Evolutionary conservation across 2,329 filamentous ascomycete species (phyloP).

Genomic region (Fusarium brevicatenulatum): DNA sequence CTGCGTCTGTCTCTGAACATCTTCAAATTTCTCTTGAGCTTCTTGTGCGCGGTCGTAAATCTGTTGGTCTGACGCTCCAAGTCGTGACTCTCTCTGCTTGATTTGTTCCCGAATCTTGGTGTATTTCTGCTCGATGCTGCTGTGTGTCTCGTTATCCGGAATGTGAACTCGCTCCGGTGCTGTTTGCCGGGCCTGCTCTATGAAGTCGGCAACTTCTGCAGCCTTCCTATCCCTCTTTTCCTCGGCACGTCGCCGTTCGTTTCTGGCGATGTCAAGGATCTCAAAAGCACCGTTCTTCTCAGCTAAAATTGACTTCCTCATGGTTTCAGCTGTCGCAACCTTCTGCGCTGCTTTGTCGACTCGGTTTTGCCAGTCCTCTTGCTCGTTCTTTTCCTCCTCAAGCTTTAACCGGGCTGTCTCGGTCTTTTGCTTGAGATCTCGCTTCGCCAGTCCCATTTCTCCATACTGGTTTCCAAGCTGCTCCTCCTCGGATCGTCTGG

Average conservation of each 20-base stretch:
- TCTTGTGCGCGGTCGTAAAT: conserved; percentile 63
- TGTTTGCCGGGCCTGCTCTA: conserved; percentile 62
- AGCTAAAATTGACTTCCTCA: conserved; percentile 63
- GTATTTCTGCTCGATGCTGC: conserved; percentile 65
- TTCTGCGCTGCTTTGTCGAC: conserved; percentile 68
- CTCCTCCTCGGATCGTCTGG: conserved; percentile 60
- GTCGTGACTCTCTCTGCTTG: conserved; percentile 62
- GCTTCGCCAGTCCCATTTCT: conserved; percentile 59
- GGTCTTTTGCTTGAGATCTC: conserved; percentile 56
- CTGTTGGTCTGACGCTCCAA: conserved; percentile 73
- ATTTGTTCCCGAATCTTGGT: conserved; percentile 67
- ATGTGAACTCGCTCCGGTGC: conserved; percentile 68
- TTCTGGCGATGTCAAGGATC: conserved; percentile 59
- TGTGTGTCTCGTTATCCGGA: conserved; percentile 70
- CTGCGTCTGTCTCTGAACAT: conserved; percentile 55
- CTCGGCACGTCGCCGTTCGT: conserved; percentile 57
- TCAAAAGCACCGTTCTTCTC: conserved; percentile 72
- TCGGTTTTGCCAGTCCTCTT: conserved; percentile 55
- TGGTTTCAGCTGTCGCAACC: conserved; percentile 57
- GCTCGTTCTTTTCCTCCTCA: conserved; percentile 48
- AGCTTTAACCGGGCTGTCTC: conserved; percentile 54
- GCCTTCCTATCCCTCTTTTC: conserved; percentile 59
- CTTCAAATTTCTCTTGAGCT: conserved; percentile 55
- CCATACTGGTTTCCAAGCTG: conserved; percentile 67
- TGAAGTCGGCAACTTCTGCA: conserved; percentile 63